These are phyloP conservation scores for Purshia tridentata DNA, from an alignment of 306 rosid species.

Conservation along the genomic window DNA sequence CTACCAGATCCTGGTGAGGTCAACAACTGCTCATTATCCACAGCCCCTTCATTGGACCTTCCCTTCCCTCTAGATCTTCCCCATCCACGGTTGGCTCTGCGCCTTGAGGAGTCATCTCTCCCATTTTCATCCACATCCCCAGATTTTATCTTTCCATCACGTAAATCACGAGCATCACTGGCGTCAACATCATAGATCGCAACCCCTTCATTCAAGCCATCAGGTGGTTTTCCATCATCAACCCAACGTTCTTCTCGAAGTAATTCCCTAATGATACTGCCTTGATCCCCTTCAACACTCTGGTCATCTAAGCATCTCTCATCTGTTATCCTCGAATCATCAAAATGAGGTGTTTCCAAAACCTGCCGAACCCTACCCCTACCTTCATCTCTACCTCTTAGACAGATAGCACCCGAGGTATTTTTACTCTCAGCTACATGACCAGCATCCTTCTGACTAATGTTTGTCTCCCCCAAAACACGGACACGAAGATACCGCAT, in stretches of 20 bases:
- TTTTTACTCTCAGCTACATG: slow-evolving; percentile 63
- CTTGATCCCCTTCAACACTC: slow-evolving; percentile 58
- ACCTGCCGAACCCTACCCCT: slow-evolving; percentile 75
- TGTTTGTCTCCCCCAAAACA: slow-evolving; percentile 77
- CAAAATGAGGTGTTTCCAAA: slow-evolving; percentile 66
- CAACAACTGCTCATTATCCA: slow-evolving; percentile 64
- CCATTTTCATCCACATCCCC: slow-evolving; percentile 75
- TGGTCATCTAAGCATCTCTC: slow-evolving; percentile 70
- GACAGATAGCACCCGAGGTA: slow-evolving; percentile 43
- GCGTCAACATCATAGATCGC: slow-evolving; percentile 44
- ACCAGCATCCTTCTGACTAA: slow-evolving; percentile 65
- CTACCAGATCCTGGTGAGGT: slow-evolving; percentile 77
- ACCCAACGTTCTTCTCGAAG: slow-evolving; percentile 57
- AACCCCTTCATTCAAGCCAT: slow-evolving; percentile 49
- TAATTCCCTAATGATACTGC: slow-evolving; percentile 46
- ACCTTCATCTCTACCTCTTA: slow-evolving; percentile 73
- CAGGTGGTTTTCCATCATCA: slow-evolving; percentile 54
- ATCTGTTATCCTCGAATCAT: slow-evolving; percentile 57
- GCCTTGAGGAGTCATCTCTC: slow-evolving; percentile 77
- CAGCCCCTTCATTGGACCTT: slow-evolving; percentile 63
- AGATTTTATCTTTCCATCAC: slow-evolving; percentile 64
- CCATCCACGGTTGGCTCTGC: slow-evolving; percentile 71
- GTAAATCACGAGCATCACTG: slow-evolving; percentile 52
- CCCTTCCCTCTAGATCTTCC: slow-evolving; percentile 75
- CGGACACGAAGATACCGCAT: slow-evolving; percentile 93